Evolutionary conservation across 164 flowering plant species (phyloP).

Genomic region (Stephania japonica): DNA sequence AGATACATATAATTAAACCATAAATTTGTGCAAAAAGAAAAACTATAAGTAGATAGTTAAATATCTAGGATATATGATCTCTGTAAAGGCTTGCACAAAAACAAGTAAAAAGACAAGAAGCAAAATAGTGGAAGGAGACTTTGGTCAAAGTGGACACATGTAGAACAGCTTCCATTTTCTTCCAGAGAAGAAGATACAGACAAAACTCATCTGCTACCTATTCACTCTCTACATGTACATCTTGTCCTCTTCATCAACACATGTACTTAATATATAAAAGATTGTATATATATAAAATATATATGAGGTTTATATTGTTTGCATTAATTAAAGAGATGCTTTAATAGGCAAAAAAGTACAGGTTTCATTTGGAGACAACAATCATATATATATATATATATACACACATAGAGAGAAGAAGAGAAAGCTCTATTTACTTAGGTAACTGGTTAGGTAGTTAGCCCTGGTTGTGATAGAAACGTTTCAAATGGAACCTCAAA

Average conservation of each 20-base stretch:
- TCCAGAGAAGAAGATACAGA: no score
- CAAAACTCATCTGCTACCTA: no score
- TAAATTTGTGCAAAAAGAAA: no score
- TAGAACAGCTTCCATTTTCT: neutral
- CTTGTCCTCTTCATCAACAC: no score
- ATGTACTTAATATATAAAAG: no score
- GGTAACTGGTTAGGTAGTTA: conserved; percentile 24
- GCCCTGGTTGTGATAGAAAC: conserved; percentile 48
- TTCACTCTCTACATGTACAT: no score
- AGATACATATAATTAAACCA: no score
- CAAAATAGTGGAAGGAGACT: no score
- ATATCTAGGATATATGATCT: neutral
- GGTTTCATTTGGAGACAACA: conserved; percentile 20
- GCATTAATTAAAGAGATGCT: neutral
- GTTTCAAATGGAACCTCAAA: conserved; percentile 24
- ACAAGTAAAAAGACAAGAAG: conserved; percentile 3
- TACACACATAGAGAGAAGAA: conserved; percentile 59
- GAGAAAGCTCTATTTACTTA: conserved; percentile 22
- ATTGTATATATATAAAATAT: no score
- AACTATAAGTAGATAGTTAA: no score
- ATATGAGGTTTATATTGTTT: neutral
- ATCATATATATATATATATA: conserved; percentile 11
- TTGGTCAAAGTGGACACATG: neutral
- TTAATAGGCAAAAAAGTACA: neutral
- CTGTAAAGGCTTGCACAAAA: neutral